Evolutionary conservation across 441 rosid genomes (phyloP), one percentile per base, ranked within the genome.

Genomic region (Eruca vesicaria): DNA sequence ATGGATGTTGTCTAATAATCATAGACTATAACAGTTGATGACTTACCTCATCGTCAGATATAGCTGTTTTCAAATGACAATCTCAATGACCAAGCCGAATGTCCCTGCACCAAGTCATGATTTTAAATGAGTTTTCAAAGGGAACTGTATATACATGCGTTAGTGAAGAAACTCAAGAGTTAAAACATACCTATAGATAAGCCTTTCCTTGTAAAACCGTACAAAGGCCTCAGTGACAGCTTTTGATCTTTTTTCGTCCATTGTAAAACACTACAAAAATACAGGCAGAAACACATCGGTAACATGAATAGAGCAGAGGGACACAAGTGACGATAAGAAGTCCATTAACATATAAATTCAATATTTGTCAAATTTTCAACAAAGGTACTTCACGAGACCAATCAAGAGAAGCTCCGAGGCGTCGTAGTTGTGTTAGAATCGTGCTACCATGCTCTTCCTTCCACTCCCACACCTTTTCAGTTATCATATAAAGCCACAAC

Each of bases 381-480:
- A 19, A 59, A 62, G 18, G 41, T 76, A 94, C 99, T 96, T 95
- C 98, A 70, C 90, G 98, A 16, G 99, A 88, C 98, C 99, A 95
- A 79, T 95, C 99, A 79, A n/a, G 97, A 23, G 98, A 93, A 41
- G 98, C 86, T 81, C 97, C 98, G 75, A 93, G 79, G 16, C 92
- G 78, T 0, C 98, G 85, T 71, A 55, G 83, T 69, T 95, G 99
- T 73, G 57, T 15, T 66, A 91, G 60, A 77, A 95, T 95, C 41
- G 93, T 86, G 58, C 93, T 87, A 58, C 99, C 99, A 76, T 86
- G 82, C 64, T 87, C 71, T 23, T 88, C 71, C 83, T 88, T 91
- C 99, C 98, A 95, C 66, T 90, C 89, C 99, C 97, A 95, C 69
- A 89, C 97, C 99, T 93, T 81, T 76, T 56, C n/a, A n/a, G n/a